These are phyloP conservation scores for Neofusicoccum kwambonambiense DNA, from an alignment of 2,329 filamentous ascomycete genomes.

Conservation along the genomic window DNA sequence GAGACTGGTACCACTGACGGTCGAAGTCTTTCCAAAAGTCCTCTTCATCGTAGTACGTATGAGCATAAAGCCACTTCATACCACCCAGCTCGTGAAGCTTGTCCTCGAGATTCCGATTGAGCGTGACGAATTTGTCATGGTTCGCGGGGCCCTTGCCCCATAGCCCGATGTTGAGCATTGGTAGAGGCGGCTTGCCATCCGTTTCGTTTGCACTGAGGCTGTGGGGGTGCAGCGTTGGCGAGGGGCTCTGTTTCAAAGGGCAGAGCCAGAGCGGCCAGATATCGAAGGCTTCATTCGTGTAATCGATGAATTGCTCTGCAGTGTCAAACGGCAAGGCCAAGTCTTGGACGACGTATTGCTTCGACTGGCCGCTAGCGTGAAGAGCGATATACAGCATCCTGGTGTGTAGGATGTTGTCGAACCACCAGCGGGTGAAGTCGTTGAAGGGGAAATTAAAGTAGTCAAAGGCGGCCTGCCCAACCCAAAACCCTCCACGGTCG, in stretches of 20 bases:
- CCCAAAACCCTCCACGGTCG: slow-evolving; percentile 70
- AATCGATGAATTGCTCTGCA: slow-evolving; percentile 45
- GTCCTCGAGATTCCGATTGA: slow-evolving; percentile 61
- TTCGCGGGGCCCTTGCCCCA: slow-evolving; percentile 58
- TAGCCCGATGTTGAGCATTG: slow-evolving; percentile 59
- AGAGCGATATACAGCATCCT: slow-evolving; percentile 65
- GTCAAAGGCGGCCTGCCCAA: slow-evolving; percentile 54
- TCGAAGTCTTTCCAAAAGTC: slow-evolving; percentile 70
- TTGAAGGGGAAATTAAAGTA: slow-evolving; percentile 67
- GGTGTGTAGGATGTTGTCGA: slow-evolving; percentile 63
- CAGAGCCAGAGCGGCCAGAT: slow-evolving; percentile 52
- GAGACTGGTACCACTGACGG: slow-evolving; percentile 54
- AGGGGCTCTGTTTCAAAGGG: slow-evolving; percentile 33
- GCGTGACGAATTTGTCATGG: slow-evolving; percentile 43
- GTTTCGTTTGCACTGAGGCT: slow-evolving; percentile 32
- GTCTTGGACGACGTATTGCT: slow-evolving; percentile 65
- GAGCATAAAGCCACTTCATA: slow-evolving; percentile 70
- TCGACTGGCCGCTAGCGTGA: slow-evolving; percentile 60
- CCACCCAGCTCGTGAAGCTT: slow-evolving; percentile 60
- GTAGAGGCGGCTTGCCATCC: background rate
- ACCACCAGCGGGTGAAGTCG: slow-evolving; percentile 58
- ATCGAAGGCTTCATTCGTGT: slow-evolving; percentile 39
- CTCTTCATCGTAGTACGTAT: slow-evolving; percentile 64
- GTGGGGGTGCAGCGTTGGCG: slow-evolving; percentile 15
- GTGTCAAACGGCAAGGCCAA: slow-evolving; percentile 49